A percentile compares a stretch with the other conserved stretches of the same genome.
Conservation (phyloP, 805 yeast genomes). For the Pichia californica region DNA sequence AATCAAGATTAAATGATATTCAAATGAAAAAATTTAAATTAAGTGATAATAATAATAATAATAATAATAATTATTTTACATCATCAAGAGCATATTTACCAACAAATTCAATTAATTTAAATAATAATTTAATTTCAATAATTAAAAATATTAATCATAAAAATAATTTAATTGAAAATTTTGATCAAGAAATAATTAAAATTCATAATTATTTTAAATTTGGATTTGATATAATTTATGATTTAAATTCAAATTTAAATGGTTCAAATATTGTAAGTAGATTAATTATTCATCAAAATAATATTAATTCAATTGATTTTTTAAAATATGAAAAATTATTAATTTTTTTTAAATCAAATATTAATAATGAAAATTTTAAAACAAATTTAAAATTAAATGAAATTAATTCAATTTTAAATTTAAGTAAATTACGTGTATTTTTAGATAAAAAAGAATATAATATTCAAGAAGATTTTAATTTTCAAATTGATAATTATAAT, state of each 20-base stretch:
- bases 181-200: constrained; percentile 14
- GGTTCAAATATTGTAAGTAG: constrained; percentile 34
- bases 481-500: too few relatives aligned
- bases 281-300: constrained; percentile 46
- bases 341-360: constrained; percentile 12
- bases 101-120: not conserved
- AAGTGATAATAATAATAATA: not conserved
- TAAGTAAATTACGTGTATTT: constrained; percentile 20
- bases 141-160: not conserved
- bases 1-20: constrained; percentile 21
- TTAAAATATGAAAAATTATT: constrained; percentile 47
- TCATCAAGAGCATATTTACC: constrained; percentile 7
- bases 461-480: constrained; percentile 20
- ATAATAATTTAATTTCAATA: not conserved
- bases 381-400: not conserved
- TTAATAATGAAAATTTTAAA: not conserved
- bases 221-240: constrained; percentile 52
- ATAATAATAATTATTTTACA: not conserved
- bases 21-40: constrained; percentile 10
- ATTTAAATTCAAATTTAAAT: constrained; percentile 26
- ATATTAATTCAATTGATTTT: constrained; percentile 45
- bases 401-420: not conserved
- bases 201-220: constrained; percentile 51
- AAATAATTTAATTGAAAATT: not conserved
- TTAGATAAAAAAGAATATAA: constrained; percentile 30